phyloP scores from a whole-genome alignment of 2,329 filamentous ascomycete genomes.

The Ophiosphaerella narmari region DNA sequence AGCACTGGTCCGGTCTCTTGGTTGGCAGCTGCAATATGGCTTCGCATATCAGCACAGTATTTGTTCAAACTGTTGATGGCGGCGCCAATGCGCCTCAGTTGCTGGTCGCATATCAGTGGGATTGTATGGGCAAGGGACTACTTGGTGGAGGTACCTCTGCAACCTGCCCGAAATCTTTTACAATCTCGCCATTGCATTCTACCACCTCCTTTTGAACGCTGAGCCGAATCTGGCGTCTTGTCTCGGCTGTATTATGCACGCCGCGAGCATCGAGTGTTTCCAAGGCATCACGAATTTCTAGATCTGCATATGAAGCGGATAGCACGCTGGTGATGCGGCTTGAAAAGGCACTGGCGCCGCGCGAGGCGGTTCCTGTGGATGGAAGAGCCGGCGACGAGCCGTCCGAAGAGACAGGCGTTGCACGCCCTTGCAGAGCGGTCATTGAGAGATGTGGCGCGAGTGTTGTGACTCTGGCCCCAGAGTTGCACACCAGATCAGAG shows the following conservation, averaged over 20 bases:
- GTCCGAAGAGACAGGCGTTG: conserved; percentile 31
- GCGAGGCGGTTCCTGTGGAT: conserved; percentile 25
- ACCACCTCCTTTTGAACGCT: conserved; percentile 92
- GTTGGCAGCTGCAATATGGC: conserved; percentile 75
- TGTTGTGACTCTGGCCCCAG: conserved; percentile 15
- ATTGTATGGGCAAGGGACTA: neutral
- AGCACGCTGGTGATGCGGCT: conserved; percentile 83
- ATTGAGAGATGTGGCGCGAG: conserved; percentile 29
- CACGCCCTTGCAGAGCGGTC: conserved; percentile 40
- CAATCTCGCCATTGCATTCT: conserved; percentile 85
- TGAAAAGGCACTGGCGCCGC: conserved; percentile 68
- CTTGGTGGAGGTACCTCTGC: conserved; percentile 66
- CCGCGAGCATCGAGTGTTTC: conserved; percentile 74
- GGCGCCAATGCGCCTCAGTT: conserved; percentile 81
- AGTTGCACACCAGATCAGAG: no score
- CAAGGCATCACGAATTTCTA: conserved; percentile 86
- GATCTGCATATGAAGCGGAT: conserved; percentile 89
- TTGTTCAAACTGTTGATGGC: conserved; percentile 79
- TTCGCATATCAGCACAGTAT: conserved; percentile 79
- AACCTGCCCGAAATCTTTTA: conserved; percentile 85
- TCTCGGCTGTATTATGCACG: conserved; percentile 75
- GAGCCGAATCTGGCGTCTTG: conserved; percentile 76
- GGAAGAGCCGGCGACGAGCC: conserved; percentile 34
- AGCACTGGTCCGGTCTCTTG: conserved; percentile 74
- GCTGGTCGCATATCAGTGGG: conserved; percentile 57